Base-by-base conservation (phyloP, 192 early-diverging fungal genomes). In the Podochytrium sp. region DNA sequence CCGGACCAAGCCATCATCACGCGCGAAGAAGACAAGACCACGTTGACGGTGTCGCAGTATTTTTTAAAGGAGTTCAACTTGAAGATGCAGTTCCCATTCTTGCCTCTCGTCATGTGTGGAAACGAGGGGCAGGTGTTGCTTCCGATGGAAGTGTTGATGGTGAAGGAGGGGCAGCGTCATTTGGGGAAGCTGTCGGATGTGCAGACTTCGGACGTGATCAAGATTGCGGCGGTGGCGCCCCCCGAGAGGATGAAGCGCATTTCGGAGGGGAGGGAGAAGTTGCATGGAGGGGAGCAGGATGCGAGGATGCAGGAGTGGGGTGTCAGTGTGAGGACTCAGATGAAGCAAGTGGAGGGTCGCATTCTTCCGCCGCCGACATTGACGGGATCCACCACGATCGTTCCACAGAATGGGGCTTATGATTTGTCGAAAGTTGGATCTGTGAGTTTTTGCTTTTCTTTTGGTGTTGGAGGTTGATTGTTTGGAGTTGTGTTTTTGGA, bases 21-120 rank as follows among this genome's bases (percentile, higher is more conserved):
- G 12, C 33, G 33, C 0, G n/a, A 49, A 49, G 59, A 61, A 16
- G 33, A n/a, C 20, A 23, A n/a, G 2, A 55, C 30, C 1, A 67
- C 14, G 39, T 20, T 75, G 34, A 34, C 51, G 0, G 74, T 75
- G 25, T 18, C 5, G 16, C 38, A 67, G 30, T 96, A 92, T 55
- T 59, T 76, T 29, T 75, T 83, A 37, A 42, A 55, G 16, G 40
- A 69, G 5, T 69, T 41, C 53, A 69, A 69, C 49, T 18, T 69
- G 20, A 3, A 35, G 0, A 34, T 69, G 1, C 47, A 55, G 38
- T 69, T 34, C 29, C 66, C 66, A 29, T 34, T 41, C 2, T 29
- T 69, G 3, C 66, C 49, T 27, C 25, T 69, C 35, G 47, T 69
- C 1, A 51, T 34, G 66, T 69, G 51, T 41, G 52, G 66, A 14